Percentiles rank a stretch among this genome's conserved stretches.
Evolutionary conservation across 1,284 basidiomycete genomes (phyloP).

Genomic region (Porogramme epimiltina): DNA sequence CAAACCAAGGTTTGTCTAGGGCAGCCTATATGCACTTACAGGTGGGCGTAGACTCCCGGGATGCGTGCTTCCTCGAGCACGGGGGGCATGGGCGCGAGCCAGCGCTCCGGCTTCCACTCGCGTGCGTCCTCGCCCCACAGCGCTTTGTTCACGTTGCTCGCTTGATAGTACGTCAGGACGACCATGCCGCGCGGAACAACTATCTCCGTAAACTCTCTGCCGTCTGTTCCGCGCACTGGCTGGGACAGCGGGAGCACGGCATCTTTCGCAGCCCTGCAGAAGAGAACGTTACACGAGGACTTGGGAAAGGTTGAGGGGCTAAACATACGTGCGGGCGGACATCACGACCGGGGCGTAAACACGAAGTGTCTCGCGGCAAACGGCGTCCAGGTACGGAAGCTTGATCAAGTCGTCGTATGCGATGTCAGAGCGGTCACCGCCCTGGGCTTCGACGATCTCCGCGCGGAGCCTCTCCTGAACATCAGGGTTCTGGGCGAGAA

Average conservation of each 20-base stretch:
- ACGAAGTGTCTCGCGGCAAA: constrained; percentile 28
- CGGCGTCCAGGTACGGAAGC: constrained; percentile 53
- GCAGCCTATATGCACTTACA: constrained; percentile 12
- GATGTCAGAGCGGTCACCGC: constrained; percentile 16
- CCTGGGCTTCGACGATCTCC: constrained; percentile 14
- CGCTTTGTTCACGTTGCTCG: constrained; percentile 18
- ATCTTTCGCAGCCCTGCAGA: constrained; percentile 11
- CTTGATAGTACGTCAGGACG: constrained; percentile 16
- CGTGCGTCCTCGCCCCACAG: constrained; percentile 26
- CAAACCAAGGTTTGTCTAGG: too few relatives aligned
- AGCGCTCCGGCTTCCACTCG: constrained; percentile 27
- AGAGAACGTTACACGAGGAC: not conserved
- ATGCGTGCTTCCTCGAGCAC: constrained; percentile 14
- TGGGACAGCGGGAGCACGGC: constrained; percentile 12
- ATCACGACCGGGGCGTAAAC: constrained; percentile 11
- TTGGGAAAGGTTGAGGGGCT: not conserved
- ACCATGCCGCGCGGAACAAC: constrained; percentile 14
- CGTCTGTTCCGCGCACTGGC: constrained; percentile 17
- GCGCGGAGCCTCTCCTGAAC: constrained; percentile 17
- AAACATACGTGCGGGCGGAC: not conserved
- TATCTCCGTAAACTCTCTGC: constrained; percentile 16
- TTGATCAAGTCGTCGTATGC: constrained; percentile 5
- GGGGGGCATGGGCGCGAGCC: constrained; percentile 14
- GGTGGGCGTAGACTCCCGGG: constrained; percentile 20
- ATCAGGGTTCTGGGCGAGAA: constrained; percentile 13